These are phyloP conservation scores for Amaranthus palmeri DNA, from an alignment of 148 eudicot species.

Conservation along the genomic window DNA sequence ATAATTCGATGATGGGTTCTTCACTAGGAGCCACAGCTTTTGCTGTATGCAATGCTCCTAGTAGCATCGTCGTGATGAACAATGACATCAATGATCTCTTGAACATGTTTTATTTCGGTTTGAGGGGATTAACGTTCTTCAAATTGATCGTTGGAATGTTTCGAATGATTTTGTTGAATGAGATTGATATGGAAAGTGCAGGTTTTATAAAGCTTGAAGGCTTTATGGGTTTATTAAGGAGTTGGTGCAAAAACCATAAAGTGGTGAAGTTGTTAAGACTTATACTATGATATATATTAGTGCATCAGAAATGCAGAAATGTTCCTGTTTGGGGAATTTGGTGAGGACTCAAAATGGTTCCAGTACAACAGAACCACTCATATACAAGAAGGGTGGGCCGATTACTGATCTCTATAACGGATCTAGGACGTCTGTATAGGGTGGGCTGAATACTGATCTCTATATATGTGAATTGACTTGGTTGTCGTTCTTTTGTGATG, in stretches of 20 bases:
- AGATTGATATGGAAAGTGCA: neutral
- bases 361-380: constrained; percentile 29
- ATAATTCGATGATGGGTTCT: constrained; percentile 52
- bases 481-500: too few species aligned
- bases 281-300: constrained; percentile 2
- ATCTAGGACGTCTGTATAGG: too few species aligned
- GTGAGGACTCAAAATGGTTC: neutral
- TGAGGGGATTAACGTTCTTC: neutral
- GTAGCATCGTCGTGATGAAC: constrained; percentile 31
- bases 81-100: constrained; percentile 30
- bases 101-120: constrained; percentile 30
- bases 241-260: constrained; percentile 29
- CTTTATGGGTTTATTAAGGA: constrained; percentile 26
- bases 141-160: neutral
- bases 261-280: constrained; percentile 40
- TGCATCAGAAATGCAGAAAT: neutral
- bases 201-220: constrained; percentile 25
- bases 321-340: neutral
- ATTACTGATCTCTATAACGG: too few species aligned
- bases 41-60: constrained; percentile 31
- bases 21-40: constrained; percentile 30
- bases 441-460: too few species aligned
- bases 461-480: too few species aligned
- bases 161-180: constrained; percentile 14
- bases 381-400: too few species aligned